Conservation (phyloP, 495 filamentous ascomycete species). For the Tuber borchii region DNA sequence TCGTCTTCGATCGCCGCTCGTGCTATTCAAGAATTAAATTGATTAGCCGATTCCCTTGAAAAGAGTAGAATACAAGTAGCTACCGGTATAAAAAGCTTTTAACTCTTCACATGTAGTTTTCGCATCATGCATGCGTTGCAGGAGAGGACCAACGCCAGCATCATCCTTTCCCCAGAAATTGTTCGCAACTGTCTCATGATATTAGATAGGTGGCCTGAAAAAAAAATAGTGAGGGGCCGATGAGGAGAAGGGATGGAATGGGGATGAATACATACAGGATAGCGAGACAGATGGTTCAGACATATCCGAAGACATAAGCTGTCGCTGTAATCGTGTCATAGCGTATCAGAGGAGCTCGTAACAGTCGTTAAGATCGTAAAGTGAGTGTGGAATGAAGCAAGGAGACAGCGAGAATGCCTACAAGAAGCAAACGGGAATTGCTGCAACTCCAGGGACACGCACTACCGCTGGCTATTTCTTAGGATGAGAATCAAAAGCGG, state of each 20-base stretch:
- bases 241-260: not conserved
- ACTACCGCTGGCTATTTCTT: not conserved
- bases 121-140: constrained; percentile 92
- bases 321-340: constrained; percentile 1
- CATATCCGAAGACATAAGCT: constrained; percentile 20
- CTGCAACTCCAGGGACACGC: not conserved
- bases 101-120: constrained; percentile 95
- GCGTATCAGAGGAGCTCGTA: constrained; percentile 7
- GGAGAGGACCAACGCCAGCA: constrained; percentile 83
- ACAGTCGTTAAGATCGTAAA: constrained; percentile 11
- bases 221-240: not conserved
- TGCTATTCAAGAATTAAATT: constrained; percentile 49
- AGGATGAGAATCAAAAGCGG: not conserved
- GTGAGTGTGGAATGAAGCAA: constrained; percentile 5
- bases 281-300: constrained; percentile 47
- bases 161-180: constrained; percentile 99
- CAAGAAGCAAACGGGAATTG: not conserved
- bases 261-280: constrained; percentile 42
- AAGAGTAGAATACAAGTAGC: constrained; percentile 12
- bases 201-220: constrained; percentile 15
- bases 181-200: constrained; percentile 66
- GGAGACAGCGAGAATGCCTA: not conserved
- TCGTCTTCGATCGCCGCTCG: constrained; percentile 94
- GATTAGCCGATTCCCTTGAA: not conserved
- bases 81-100: constrained; percentile 83